These are phyloP conservation scores for Tinospora cordifolia DNA, from an alignment of 164 flowering plant genomes.

Conservation along the genomic window DNA sequence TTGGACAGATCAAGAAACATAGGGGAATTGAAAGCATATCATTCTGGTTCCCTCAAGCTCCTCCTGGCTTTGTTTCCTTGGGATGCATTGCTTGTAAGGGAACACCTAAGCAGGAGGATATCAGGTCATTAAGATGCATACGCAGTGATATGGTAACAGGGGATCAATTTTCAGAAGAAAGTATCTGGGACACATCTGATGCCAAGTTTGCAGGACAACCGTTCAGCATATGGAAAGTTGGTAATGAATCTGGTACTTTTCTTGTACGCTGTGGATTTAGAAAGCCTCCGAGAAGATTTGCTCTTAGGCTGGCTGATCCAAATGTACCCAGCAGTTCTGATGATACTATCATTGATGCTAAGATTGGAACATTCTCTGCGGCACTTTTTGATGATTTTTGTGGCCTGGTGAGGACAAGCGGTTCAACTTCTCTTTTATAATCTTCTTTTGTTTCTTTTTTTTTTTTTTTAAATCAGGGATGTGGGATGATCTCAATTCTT, in stretches of 20 bases:
- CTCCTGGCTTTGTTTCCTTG: conserved; percentile 84
- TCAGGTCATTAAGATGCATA: conserved; percentile 62
- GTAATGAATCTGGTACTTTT: conserved; percentile 70
- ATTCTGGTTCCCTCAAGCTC: conserved; percentile 93
- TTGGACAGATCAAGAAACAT: conserved; percentile 81
- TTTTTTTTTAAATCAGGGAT: not conserved
- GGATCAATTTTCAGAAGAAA: conserved; percentile 74
- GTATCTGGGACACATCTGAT: conserved; percentile 86
- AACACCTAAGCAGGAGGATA: conserved; percentile 57
- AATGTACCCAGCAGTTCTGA: conserved; percentile 46
- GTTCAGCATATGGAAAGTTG: conserved; percentile 82
- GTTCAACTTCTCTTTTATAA: conserved; percentile 1
- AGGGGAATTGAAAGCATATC: conserved; percentile 60
- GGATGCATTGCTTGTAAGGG: conserved; percentile 90
- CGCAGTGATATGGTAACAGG: conserved; percentile 84
- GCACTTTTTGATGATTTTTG: conserved; percentile 96
- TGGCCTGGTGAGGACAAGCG: conserved; percentile 64
- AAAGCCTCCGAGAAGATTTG: conserved; percentile 88
- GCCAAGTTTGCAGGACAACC: conserved; percentile 36
- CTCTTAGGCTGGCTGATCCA: conserved; percentile 66
- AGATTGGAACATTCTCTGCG: conserved; percentile 73
- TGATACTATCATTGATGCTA: conserved; percentile 70
- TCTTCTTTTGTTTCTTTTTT: not conserved
- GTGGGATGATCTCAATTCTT: not conserved
- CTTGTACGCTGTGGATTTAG: conserved; percentile 63